phyloP scores from a whole-genome alignment of 1,284 basidiomycete genomes.

The Microstroma glucosiphilum region DNA sequence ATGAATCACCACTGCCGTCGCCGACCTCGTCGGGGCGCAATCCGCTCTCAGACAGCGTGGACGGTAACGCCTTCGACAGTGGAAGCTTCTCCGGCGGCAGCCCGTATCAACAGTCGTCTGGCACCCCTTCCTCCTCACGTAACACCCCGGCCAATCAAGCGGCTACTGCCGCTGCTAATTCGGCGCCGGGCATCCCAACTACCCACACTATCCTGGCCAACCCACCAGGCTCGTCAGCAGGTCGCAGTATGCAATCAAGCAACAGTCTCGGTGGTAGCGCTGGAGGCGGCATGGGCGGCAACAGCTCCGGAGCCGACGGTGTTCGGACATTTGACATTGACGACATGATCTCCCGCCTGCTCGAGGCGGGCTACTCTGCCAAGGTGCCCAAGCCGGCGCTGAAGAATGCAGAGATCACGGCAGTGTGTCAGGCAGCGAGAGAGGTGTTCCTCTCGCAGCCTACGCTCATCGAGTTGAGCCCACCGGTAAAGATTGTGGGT shows the following conservation, averaged over 20 bases:
- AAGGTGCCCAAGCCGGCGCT: conserved; percentile 95
- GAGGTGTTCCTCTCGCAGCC: conserved; percentile 96
- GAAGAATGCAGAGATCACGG: conserved; percentile 92
- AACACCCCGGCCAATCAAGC: conserved; percentile 6
- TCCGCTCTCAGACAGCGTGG: conserved; percentile 17
- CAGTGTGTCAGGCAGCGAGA: conserved; percentile 90
- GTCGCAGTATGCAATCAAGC: conserved; percentile 8
- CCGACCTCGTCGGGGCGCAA: conserved; percentile 35
- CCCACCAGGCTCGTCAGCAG: conserved; percentile 7
- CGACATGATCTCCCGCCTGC: conserved; percentile 92
- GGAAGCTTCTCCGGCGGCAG: conserved; percentile 6
- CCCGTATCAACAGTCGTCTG: not conserved
- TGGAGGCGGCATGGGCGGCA: not conserved
- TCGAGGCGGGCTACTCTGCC: conserved; percentile 95
- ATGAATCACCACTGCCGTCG: conserved; percentile 40
- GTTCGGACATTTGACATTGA: conserved; percentile 75
- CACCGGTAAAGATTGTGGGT: conserved; percentile 98
- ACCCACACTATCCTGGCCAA: conserved; percentile 28
- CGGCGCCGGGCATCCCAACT: conserved; percentile 19
- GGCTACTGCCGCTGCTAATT: conserved; percentile 11
- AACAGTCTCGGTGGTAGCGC: conserved; percentile 9
- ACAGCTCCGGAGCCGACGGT: conserved; percentile 19
- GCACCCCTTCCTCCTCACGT: not conserved
- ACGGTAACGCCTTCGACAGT: conserved; percentile 8
- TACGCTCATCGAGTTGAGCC: conserved; percentile 92